phyloP scores from a whole-genome alignment of 805 yeast species.

The Yarrowia osloensis region DNA sequence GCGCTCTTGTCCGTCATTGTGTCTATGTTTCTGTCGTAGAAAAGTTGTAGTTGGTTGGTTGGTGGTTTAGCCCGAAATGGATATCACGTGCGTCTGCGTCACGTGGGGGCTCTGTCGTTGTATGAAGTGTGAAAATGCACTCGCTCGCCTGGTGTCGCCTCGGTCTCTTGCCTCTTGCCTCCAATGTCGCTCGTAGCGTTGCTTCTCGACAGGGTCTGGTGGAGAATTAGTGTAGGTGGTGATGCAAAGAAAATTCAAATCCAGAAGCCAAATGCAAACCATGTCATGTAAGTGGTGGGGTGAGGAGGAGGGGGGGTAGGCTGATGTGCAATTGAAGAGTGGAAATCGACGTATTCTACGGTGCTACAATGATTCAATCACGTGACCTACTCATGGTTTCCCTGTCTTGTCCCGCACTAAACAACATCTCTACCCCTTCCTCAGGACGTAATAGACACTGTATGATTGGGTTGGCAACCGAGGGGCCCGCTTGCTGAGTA shows the following conservation, averaged over 20 bases:
- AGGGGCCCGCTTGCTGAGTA: neutral
- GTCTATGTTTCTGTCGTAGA: neutral
- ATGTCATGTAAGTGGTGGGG: neutral
- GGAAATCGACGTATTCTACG: too few relatives aligned
- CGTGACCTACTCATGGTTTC: too few relatives aligned
- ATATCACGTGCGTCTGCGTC: neutral
- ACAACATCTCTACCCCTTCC: neutral
- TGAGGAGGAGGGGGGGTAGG: neutral
- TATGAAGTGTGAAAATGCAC: neutral
- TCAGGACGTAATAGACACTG: neutral
- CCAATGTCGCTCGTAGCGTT: slow-evolving; percentile 7
- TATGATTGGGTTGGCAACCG: slow-evolving; percentile 1
- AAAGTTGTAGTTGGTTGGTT: neutral
- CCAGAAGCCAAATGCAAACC: slow-evolving; percentile 16
- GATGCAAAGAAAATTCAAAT: slow-evolving; percentile 26
- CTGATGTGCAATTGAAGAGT: neutral
- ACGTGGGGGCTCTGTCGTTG: neutral
- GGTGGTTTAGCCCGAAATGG: neutral
- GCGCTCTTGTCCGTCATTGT: slow-evolving; percentile 5
- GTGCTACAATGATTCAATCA: neutral
- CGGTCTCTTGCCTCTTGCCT: slow-evolving; percentile 8
- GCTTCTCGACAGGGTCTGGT: slow-evolving; percentile 9
- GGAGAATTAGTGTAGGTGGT: slow-evolving; percentile 9
- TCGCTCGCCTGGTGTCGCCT: neutral
- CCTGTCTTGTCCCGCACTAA: too few relatives aligned